These are phyloP conservation scores for Musa troglodytarum DNA, from an alignment of 176 grass and related monocot species.

Conservation along the genomic window DNA sequence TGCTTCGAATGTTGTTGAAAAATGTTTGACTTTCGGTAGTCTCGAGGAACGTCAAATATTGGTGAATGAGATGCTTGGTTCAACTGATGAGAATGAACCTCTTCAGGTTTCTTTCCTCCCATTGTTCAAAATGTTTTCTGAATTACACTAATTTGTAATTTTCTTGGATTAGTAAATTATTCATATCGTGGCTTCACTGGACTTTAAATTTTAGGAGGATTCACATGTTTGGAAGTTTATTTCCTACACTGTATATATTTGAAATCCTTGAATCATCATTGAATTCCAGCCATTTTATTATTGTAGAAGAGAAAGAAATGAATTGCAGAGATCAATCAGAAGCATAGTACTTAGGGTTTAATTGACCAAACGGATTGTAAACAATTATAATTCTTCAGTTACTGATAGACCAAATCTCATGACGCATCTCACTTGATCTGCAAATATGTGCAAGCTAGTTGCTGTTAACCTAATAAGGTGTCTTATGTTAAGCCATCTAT, in stretches of 20 bases:
- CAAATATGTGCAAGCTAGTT: too few species aligned
- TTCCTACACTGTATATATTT: not conserved
- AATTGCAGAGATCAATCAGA: too few species aligned
- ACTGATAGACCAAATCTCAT: too few species aligned
- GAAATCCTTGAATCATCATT: not conserved
- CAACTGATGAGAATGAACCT: slow-evolving; percentile 91
- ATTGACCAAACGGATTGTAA: too few species aligned
- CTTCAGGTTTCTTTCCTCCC: slow-evolving; percentile 45
- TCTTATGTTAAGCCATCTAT: too few species aligned
- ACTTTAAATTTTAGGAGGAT: not conserved
- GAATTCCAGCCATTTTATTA: not conserved
- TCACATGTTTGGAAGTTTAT: not conserved
- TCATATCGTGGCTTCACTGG: too few species aligned
- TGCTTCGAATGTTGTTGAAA: slow-evolving; percentile 95
- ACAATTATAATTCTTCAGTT: too few species aligned
- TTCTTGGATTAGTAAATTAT: not conserved
- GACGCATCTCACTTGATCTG: too few species aligned
- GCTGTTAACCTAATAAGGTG: too few species aligned
- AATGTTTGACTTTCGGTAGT: slow-evolving; percentile 84
- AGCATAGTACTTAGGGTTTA: too few species aligned
- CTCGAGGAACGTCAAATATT: slow-evolving; percentile 60
- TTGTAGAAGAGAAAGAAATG: too few species aligned
- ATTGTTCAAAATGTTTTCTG: not conserved
- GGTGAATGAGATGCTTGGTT: slow-evolving; percentile 88
- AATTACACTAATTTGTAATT: not conserved